Conservation (phyloP, 768 basidiomycete species). For the Leccinum variicolor region DNA sequence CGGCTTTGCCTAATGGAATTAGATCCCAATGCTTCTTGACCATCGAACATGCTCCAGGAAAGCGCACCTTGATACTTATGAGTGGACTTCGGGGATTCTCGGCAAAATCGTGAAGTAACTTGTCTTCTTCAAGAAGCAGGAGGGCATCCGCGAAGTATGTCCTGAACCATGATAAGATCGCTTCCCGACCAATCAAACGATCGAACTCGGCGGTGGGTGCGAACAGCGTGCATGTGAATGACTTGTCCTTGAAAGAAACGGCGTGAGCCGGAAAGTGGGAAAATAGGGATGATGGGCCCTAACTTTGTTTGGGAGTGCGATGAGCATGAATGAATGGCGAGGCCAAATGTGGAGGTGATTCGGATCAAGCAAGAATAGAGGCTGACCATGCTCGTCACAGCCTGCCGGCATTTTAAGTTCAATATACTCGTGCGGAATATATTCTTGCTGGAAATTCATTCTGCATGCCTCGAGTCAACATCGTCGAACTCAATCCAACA, state of each 20-base stretch:
- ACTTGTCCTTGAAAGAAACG: conserved; percentile 67
- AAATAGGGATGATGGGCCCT: conserved; percentile 24
- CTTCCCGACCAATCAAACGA: conserved; percentile 55
- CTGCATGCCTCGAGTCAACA: conserved; percentile 41
- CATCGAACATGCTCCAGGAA: conserved; percentile 20
- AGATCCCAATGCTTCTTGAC: conserved; percentile 17
- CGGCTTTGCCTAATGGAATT: conserved; percentile 60
- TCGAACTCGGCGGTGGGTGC: conserved; percentile 78
- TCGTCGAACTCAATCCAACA: conserved; percentile 6
- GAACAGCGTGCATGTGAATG: conserved; percentile 97
- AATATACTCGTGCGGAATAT: conserved; percentile 93
- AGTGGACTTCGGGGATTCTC: conserved; percentile 85
- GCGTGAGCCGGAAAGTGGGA: conserved; percentile 24
- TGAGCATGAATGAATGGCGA: conserved; percentile 98
- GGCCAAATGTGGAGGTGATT: conserved; percentile 99
- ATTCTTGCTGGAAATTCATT: conserved; percentile 94
- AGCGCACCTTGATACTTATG: conserved; percentile 85
- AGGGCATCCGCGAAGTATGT: conserved; percentile 87
- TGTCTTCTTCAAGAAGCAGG: conserved; percentile 76
- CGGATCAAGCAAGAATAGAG: conserved; percentile 83
- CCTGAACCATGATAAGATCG: conserved; percentile 72
- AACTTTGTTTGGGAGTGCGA: conserved; percentile 97
- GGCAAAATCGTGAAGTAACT: conserved; percentile 71
- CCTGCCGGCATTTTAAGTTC: conserved; percentile 95
- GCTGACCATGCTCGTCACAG: conserved; percentile 52